These are phyloP conservation scores for Suillus subaureus DNA, from an alignment of 768 basidiomycete species.

Conservation along the genomic window DNA sequence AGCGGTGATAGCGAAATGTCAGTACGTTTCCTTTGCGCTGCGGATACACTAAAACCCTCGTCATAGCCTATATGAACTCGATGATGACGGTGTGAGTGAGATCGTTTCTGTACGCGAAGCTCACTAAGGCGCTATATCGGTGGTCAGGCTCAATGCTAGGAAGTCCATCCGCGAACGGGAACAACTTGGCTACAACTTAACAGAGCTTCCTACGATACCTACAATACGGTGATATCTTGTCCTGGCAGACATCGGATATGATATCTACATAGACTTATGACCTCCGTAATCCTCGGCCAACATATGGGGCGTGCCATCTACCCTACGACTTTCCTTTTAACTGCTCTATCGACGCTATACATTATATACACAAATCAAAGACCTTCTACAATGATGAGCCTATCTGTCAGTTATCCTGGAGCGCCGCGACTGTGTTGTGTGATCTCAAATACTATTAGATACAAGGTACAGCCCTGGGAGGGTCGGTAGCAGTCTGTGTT, in stretches of 20 bases:
- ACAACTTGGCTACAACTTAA: not conserved
- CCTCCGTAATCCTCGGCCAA: not conserved
- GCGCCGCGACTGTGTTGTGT: not conserved
- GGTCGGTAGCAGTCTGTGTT: no score
- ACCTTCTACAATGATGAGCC: not conserved
- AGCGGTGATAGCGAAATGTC: constrained; percentile 20
- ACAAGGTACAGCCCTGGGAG: no score
- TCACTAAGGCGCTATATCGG: not conserved
- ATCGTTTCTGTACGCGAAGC: not conserved
- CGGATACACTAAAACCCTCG: not conserved
- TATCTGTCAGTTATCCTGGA: not conserved
- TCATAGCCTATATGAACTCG: constrained; percentile 25
- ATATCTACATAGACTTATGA: not conserved
- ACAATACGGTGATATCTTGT: constrained; percentile 12
- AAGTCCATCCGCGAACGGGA: constrained; percentile 20
- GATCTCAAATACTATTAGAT: not conserved
- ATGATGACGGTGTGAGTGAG: constrained; percentile 25
- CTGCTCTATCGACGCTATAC: not conserved
- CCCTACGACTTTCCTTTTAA: not conserved
- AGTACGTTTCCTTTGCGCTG: not conserved
- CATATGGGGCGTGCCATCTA: not conserved
- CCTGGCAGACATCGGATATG: not conserved
- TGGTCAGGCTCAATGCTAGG: constrained; percentile 11
- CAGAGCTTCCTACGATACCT: constrained; percentile 24
- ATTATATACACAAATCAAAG: not conserved